Evolutionary conservation across 148 eudicot genomes (phyloP).

Genomic region (Cornus kousa): DNA sequence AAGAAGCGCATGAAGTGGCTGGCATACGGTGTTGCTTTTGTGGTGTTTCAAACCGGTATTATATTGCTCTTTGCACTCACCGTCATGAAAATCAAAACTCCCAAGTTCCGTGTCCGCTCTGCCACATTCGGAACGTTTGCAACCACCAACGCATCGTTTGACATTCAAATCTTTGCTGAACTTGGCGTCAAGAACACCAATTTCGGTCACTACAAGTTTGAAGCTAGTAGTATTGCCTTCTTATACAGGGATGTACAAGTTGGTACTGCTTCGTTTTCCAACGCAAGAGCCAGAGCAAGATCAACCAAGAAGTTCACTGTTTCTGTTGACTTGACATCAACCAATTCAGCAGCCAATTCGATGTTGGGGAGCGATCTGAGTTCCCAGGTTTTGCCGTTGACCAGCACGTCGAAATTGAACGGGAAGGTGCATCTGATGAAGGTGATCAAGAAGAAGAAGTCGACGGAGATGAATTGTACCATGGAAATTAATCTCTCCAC

Average conservation of each 20-base stretch:
- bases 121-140: neutral
- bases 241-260: neutral
- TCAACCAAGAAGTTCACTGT: conserved; percentile 18
- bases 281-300: neutral
- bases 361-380: neutral
- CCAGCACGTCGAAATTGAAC: neutral
- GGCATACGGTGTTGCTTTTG: neutral
- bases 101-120: conserved; percentile 14
- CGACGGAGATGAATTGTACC: neutral
- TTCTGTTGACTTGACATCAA: neutral
- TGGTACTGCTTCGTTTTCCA: neutral
- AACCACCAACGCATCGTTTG: neutral
- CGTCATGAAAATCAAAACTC: conserved; percentile 15
- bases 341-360: neutral
- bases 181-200: conserved; percentile 15
- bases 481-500: neutral
- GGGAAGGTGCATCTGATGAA: neutral
- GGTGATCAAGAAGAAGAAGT: conserved; percentile 8
- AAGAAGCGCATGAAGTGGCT: conserved; percentile 18
- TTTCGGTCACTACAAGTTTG: neutral
- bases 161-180: conserved; percentile 3
- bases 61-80: conserved; percentile 8
- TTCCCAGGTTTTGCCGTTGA: neutral
- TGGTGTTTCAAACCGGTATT: conserved; percentile 9
- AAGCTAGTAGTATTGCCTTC: neutral